These are phyloP conservation scores for Macrolepiota fuliginosa DNA, from an alignment of 768 basidiomycete genomes.

Conservation along the genomic window DNA sequence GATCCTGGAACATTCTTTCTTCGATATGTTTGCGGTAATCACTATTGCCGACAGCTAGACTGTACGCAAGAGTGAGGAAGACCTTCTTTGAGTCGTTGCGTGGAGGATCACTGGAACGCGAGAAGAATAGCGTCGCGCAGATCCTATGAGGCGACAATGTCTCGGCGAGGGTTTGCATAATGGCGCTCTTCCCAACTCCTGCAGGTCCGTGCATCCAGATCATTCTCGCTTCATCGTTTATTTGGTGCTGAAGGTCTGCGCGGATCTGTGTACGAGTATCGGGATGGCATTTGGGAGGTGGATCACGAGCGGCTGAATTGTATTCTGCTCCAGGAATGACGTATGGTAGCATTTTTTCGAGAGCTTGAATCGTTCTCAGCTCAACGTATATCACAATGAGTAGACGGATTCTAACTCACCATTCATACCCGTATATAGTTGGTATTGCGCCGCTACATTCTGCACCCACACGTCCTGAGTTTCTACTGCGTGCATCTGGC, in stretches of 20 bases:
- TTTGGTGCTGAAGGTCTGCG: background rate
- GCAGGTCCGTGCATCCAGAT: background rate
- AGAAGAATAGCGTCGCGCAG: background rate
- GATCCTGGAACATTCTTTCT: too few species aligned
- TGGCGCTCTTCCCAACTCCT: background rate
- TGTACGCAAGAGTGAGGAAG: background rate
- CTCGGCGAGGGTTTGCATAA: background rate
- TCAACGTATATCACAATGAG: too few species aligned
- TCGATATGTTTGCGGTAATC: too few species aligned
- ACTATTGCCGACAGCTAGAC: too few species aligned
- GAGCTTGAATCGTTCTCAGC: background rate
- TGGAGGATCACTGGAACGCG: background rate
- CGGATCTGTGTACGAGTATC: background rate
- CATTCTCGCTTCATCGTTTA: background rate
- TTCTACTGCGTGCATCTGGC: background rate
- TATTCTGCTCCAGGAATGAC: background rate
- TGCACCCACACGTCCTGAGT: background rate
- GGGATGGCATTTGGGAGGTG: too few species aligned
- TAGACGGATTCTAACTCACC: background rate
- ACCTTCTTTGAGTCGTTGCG: too few species aligned
- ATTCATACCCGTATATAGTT: background rate
- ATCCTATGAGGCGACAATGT: background rate
- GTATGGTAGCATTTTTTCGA: background rate
- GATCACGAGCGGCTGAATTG: too few species aligned
- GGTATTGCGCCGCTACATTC: too few species aligned